Base-by-base conservation (phyloP, 371 early-diverging fungal genomes). In the Mortierella sp. region DNA sequence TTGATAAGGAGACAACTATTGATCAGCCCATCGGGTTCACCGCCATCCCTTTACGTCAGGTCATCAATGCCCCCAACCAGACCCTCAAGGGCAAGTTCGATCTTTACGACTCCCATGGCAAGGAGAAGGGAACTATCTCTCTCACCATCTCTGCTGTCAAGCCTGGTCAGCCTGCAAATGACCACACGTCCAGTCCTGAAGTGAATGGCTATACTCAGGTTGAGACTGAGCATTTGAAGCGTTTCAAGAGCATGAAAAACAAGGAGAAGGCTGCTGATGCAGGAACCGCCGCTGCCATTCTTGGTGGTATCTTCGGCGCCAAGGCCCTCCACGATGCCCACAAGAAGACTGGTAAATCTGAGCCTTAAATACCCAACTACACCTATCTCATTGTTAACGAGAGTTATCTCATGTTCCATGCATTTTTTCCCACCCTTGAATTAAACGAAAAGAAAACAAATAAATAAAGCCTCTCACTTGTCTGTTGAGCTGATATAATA, bases 1-100 rank as follows among this genome's bases (percentile, higher is more conserved):
- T 84, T 42, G 85, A 88, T 45, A 75, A 85, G 70, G 87, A 86
- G 34, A 49, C 37, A 4, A 68, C 72, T 23, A 68, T 68, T 22
- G 76, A 84, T 51, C 83, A 73, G 55, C 78, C 84, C 42, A 88
- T 88, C 53, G 89, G 85, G 66, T 88, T 88, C 70, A 76, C 84
- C 65, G 85, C 85, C 57, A 87, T 88, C 31, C 85, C 87, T 40
- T 76, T 88, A 54, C 7, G 12, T 53, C 68, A 68, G 60, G 60
- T 68, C 31, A 9, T 2, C 12, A 15, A 49, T 1, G 54, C 64
- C 1, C 35, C 51, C 42, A 26, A 53, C 59, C 23, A 67, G 12
- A 19, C 43, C 47, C 6, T 68, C 60, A 23, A 29, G 7, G 74
- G 64, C 28, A 35, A 19, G 8, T 74, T 64, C 45, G 31, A 57